Conservation (phyloP, 108 stramenopile genomes). For the Aureococcus anophagefferens region DNA sequence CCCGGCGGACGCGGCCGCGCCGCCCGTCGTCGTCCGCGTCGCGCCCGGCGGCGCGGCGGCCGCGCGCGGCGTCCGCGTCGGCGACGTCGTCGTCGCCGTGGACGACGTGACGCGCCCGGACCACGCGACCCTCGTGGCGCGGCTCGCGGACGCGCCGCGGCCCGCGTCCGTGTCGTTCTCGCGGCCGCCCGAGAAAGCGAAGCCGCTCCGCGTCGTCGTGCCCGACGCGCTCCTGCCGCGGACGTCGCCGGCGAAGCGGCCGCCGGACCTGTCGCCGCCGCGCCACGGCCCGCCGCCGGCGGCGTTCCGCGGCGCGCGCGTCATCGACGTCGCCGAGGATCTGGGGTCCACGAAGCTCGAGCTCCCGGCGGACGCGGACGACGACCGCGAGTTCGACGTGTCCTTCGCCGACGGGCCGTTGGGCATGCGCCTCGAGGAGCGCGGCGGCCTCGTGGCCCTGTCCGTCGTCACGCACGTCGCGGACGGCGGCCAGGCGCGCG, state of each 20-base stretch:
- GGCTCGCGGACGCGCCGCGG: too few relatives aligned
- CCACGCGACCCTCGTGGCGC: not conserved
- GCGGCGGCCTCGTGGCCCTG: constrained; percentile 19
- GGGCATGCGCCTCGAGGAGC: constrained; percentile 33
- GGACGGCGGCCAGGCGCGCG: not conserved
- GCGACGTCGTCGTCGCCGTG: constrained; percentile 26
- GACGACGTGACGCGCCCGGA: not conserved
- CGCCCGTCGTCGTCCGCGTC: not conserved
- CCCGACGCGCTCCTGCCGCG: not conserved
- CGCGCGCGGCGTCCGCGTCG: constrained; percentile 7
- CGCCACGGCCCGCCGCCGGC: too few relatives aligned
- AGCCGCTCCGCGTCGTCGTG: not conserved
- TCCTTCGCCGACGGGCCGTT: constrained; percentile 22
- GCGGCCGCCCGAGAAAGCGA: not conserved
- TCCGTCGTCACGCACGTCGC: constrained; percentile 13
- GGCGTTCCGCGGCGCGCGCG: too few relatives aligned
- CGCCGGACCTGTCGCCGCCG: too few relatives aligned
- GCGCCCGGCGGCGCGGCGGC: constrained; percentile 3
- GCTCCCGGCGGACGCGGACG: not conserved
- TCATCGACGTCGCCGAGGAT: not conserved
- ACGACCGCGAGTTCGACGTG: constrained; percentile 23
- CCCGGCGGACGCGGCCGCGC: not conserved
- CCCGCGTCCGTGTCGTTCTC: too few relatives aligned
- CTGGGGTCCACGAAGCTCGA: not conserved
- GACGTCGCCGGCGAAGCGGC: too few relatives aligned